phyloP scores from a whole-genome alignment of 805 yeast genomes.

The Scheffersomyces coipomensis region DNA sequence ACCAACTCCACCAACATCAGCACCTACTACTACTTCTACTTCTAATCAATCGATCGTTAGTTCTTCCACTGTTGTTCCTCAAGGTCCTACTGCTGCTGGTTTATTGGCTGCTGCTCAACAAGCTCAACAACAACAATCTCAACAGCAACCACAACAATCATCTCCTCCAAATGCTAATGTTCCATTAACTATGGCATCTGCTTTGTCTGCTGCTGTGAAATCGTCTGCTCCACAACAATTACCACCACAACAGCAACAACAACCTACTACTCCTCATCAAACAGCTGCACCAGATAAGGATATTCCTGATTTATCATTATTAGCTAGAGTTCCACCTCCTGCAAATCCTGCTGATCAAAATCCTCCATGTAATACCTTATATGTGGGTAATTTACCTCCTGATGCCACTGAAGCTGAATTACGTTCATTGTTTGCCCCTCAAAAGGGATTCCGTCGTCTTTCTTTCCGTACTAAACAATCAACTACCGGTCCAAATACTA shows the following conservation, averaged over 20 bases:
- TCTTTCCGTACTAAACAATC: conserved; percentile 72
- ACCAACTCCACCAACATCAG: conserved; percentile 12
- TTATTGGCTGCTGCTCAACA: conserved; percentile 4
- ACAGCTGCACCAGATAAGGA: conserved; percentile 21
- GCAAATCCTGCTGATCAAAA: conserved; percentile 99
- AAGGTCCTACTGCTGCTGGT: conserved; percentile 8
- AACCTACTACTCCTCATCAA: conserved; percentile 9
- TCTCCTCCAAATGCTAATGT: background rate
- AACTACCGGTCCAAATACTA: conserved; percentile 22
- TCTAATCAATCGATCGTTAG: background rate
- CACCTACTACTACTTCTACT: conserved; percentile 5
- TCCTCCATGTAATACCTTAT: conserved; percentile 96
- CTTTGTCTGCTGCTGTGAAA: conserved; percentile 3
- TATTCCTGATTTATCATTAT: conserved; percentile 65
- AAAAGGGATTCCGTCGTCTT: conserved; percentile 88
- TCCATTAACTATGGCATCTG: background rate
- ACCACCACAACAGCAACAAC: conserved; percentile 3
- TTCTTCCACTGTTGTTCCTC: conserved; percentile 1
- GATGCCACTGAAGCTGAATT: conserved; percentile 94
- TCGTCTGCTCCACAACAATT: conserved; percentile 1
- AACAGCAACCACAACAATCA: conserved; percentile 6
- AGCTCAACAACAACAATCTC: conserved; percentile 4
- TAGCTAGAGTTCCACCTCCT: conserved; percentile 84
- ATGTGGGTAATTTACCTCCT: conserved; percentile 96
- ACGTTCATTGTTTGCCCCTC: conserved; percentile 80